Conservation (phyloP, 495 filamentous ascomycete species). For the Xylaria grammica region DNA sequence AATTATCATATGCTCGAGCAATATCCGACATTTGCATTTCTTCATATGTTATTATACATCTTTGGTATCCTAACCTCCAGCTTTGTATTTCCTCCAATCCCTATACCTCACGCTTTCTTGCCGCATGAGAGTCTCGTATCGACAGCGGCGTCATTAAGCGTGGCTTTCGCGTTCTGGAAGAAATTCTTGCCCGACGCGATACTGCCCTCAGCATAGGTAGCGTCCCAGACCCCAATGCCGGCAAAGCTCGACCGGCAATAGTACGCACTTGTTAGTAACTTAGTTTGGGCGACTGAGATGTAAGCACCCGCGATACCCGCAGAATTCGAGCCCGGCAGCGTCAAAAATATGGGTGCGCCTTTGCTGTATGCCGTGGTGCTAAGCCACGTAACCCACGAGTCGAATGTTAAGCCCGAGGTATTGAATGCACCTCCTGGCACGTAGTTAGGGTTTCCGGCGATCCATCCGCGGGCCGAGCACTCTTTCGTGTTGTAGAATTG, state of each 20-base stretch:
- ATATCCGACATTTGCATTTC: no score
- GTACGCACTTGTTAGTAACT: slow-evolving; percentile 56
- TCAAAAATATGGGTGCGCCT: slow-evolving; percentile 52
- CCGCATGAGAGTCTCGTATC: slow-evolving; percentile 27
- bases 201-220: slow-evolving; percentile 59
- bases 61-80: not conserved
- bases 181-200: slow-evolving; percentile 50
- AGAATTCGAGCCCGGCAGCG: slow-evolving; percentile 34
- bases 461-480: slow-evolving; percentile 59
- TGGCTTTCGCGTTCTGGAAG: slow-evolving; percentile 43
- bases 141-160: slow-evolving; percentile 27
- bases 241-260: slow-evolving; percentile 61
- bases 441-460: slow-evolving; percentile 39
- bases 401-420: slow-evolving; percentile 41
- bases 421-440: slow-evolving; percentile 31
- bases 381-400: slow-evolving; percentile 43
- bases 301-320: slow-evolving; percentile 44
- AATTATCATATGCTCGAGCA: no score
- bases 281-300: slow-evolving; percentile 52
- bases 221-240: slow-evolving; percentile 77
- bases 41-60: no score
- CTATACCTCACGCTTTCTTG: slow-evolving; percentile 5
- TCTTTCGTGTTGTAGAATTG: slow-evolving; percentile 71
- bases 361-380: slow-evolving; percentile 37
- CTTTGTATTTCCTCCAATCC: not conserved